Evolutionary conservation across 2,329 filamentous ascomycete species (phyloP), one percentile per base, ranked within the genome.

Genomic region (Colletotrichum tamarilloi): DNA sequence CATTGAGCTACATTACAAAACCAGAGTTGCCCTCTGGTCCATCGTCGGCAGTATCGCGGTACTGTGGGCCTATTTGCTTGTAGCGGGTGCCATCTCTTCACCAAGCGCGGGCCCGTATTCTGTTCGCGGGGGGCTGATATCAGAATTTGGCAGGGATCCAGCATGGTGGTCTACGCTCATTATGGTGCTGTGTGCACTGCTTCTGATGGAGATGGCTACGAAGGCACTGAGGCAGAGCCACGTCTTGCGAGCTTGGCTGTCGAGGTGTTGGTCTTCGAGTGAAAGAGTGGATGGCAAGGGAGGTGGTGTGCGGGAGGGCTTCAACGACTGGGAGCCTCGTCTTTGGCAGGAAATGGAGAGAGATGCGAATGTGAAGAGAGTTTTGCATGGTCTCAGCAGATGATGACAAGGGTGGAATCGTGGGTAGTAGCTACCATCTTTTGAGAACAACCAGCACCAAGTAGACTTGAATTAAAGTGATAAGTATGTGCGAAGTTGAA

Each of bases 291-390:
- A 84, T 2, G n/a, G 60, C 84, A 78, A 78, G 58, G 76, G 62
- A 22, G 75, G 70, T 24, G 76, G 74, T 30, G 49, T 68, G 1
- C 24, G 66, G 5, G 66, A 63, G 6, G 55, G 63, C 12, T 78
- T 84, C 14, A 87, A 88, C 74, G 85, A 89, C 66, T 87, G 87
- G 85, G 84, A 88, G 24, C 77, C 89, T 2, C 86, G 87, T 76
- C 77, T 90, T 7, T 91, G 89, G 89, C 89, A 90, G 79, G 87
- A 90, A 77, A 80, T 90, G 75, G 88, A 90, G 79, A 84, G 86
- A 77, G 86, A 90, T 64, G 82, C 85, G 16, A 12, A 16, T 32
- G 16, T 32, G 2, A 35, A 32, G 26, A 58, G 14, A 5, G 19
- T 32, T 7, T 16, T 58, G 16, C 5, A 58, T n/a, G n/a, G 16